Evolutionary conservation across 2,329 filamentous ascomycete species (phyloP).

Genomic region (Pseudogymnoascus sp.): DNA sequence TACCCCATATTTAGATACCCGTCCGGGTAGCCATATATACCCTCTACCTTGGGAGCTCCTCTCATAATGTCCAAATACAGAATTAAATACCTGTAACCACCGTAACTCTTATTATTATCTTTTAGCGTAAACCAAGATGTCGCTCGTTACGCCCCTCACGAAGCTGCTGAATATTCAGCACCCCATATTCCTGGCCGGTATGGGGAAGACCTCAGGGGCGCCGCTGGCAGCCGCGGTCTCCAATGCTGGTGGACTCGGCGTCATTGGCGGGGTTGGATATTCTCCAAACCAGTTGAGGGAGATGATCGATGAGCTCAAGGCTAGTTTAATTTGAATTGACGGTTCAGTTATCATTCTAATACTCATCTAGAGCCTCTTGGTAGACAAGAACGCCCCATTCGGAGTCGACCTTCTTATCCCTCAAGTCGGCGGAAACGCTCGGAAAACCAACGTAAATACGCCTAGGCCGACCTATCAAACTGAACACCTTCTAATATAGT

Average conservation of each 20-base stretch:
- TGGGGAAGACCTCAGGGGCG: slow-evolving; percentile 97
- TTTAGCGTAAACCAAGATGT: slow-evolving; percentile 46
- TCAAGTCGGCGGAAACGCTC: slow-evolving; percentile 87
- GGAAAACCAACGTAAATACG: slow-evolving; percentile 63
- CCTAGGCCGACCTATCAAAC: slow-evolving; percentile 12
- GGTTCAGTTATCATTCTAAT: neutral
- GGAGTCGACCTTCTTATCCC: slow-evolving; percentile 90
- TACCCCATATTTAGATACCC: neutral
- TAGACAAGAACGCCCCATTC: slow-evolving; percentile 89
- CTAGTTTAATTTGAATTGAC: slow-evolving; percentile 53
- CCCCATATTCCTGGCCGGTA: slow-evolving; percentile 89
- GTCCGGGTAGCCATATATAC: neutral
- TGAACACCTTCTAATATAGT: slow-evolving; percentile 20
- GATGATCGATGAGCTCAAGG: slow-evolving; percentile 92
- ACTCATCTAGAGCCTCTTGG: slow-evolving; percentile 45
- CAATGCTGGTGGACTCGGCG: slow-evolving; percentile 92
- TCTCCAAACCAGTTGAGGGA: slow-evolving; percentile 95
- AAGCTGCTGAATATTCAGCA: slow-evolving; percentile 98
- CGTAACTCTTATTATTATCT: neutral
- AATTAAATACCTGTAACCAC: neutral
- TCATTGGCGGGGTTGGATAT: slow-evolving; percentile 93
- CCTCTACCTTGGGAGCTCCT: neutral
- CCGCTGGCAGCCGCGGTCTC: slow-evolving; percentile 95
- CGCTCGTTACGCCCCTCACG: slow-evolving; percentile 84
- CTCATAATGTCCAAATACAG: neutral